Evolutionary conservation across 2,329 filamentous ascomycete species (phyloP), one percentile per base, ranked within the genome.

Genomic region (Alternaria infectoria): DNA sequence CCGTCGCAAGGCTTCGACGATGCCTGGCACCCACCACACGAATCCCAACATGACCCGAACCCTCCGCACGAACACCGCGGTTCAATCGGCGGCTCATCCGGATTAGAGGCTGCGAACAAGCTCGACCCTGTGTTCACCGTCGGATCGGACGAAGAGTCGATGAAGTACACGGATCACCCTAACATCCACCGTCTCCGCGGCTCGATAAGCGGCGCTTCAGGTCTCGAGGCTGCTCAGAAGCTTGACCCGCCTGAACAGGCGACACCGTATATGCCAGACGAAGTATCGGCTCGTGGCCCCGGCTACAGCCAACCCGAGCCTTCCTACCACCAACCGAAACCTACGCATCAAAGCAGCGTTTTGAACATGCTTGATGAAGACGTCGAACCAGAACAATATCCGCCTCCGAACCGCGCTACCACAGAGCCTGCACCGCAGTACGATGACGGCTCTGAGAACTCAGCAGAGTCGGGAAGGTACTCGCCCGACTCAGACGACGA

Each of bases 1-100:
- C 43, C 19, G 45, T 61, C 44, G 23, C 49, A 58, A 21, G 61
- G 47, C 13, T 55, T 59, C 17, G 56, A 47, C 21, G 40, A 67
- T 5, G 32, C 43, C 3, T 54, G 44, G 50, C 50, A 59, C 21
- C 19, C 30, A 5, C 30, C 54, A 17, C 43, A 61, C 15, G 40
- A 59, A 26, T 52, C 51, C 45, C 54, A 61, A 13, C 60, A 55
- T 54, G 43, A 17, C 7, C 25, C 40, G 3, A 23, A 59, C 15
- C 26, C 32, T 13, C 36, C 40, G 2, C 67, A 69, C 17, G 67
- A 68, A 23, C 65, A 69, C 13, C 65, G 68, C 43, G 68, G 68
- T 43, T 69, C 65, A 3, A 69, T 69, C 28, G 60, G 57, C 9
- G 59, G 56, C 11, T 52, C 59, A 0, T 57, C 62, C 0, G 59